Evolutionary conservation across 257 asterid species (phyloP), one percentile per base, ranked within the genome.

Genomic region (Coffea eugenioides): DNA sequence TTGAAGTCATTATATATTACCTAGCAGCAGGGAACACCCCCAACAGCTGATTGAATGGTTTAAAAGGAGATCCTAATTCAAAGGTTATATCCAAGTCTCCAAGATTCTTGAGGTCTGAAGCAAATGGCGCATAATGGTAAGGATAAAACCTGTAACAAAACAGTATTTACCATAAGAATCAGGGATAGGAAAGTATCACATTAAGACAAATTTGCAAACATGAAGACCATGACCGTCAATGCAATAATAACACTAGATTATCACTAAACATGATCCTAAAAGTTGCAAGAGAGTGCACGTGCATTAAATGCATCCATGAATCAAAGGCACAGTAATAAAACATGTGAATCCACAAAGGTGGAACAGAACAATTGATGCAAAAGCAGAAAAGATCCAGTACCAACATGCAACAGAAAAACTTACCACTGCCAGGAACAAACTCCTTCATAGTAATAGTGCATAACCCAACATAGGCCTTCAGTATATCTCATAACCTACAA

Each of bases 11-110:
- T 13, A 73, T 68, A 20, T 27, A 86, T 78, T 82, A 95, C 99
- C 99, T 95, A 83, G 99, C 98, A 70, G 99, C 98, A 25, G 99
- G 99, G 73, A 95, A 95, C 77, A 95, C 98, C 69, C 99, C 99
- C 80, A 95, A 84, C 74, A 95, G 88, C 81, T 95, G 99, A 84
- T 95, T 93, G 84, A 95, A 95, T 36, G 99, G 98, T 88, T 94
- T 93, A 84, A 95, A 95, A 45, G 99, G 99, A 51, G 97, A 81
- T 80, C 99, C 99, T 80, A 95, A 79, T 81, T 91, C 92, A 88
- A 92, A 95, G 76, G 79, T 81, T 82, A 93, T 89, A 80, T 89
- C 71, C 89, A 95, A 82, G 82, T 88, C 86, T 65, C 85, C 95
- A 80, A 95, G 97, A 87, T 89, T 94, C 87, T 88, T 89, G 36